Percentiles rank a stretch among this genome's conserved stretches.
These are phyloP conservation scores for Saccharum officinarum DNA, from an alignment of 176 grass and related monocot species.

Conservation along the genomic window DNA sequence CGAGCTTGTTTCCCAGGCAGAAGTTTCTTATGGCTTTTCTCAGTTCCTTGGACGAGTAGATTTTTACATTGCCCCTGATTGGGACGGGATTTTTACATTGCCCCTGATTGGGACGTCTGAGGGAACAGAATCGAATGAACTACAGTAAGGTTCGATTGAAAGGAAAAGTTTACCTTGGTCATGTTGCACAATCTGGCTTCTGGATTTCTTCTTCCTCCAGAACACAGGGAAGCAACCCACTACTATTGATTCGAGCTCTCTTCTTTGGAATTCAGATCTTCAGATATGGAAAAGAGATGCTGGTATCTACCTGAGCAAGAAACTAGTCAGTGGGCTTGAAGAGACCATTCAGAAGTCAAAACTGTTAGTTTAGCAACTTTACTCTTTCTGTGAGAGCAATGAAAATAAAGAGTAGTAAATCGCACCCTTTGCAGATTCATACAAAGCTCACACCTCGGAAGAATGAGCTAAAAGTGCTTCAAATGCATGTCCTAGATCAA, in stretches of 20 bases:
- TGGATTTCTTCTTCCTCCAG: constrained; percentile 39
- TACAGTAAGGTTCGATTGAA: constrained; percentile 14
- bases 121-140: neutral
- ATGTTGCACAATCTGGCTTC: constrained; percentile 36
- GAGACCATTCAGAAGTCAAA: no score
- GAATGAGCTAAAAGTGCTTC: no score
- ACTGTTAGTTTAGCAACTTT: no score
- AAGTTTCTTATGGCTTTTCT: constrained; percentile 76
- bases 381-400: no score
- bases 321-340: no score
- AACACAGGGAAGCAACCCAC: constrained; percentile 56
- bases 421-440: no score
- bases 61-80: constrained; percentile 46
- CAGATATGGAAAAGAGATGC: neutral
- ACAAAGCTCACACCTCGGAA: no score
- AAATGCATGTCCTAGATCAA: no score
- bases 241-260: neutral
- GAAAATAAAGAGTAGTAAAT: no score
- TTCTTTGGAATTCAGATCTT: constrained; percentile 16
- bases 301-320: no score
- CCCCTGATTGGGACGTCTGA: constrained; percentile 37
- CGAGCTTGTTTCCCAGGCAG: constrained; percentile 59
- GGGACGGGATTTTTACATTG: constrained; percentile 56
- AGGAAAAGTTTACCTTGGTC: constrained; percentile 43
- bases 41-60: constrained; percentile 73